These are phyloP conservation scores for Batkoa obscura DNA, from an alignment of 371 early-diverging fungal species.

Conservation along the genomic window DNA sequence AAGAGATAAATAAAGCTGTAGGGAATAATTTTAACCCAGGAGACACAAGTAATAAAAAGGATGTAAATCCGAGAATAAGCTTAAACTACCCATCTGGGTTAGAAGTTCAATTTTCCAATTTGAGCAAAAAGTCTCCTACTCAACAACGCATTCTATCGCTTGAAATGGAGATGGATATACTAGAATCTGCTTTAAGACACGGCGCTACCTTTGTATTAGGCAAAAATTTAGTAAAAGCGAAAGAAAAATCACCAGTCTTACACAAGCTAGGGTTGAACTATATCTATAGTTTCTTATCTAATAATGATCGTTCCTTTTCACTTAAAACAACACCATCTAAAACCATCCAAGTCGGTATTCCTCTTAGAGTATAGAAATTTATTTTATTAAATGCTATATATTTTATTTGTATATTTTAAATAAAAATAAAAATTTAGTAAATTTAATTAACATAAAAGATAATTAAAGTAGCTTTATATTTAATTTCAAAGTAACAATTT, in stretches of 20 bases:
- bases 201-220: slow-evolving; percentile 3
- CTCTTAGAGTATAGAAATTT: no score
- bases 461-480: no score
- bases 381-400: no score
- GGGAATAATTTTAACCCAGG: neutral
- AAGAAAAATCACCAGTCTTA: neutral
- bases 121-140: neutral
- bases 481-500: no score
- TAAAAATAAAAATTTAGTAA: no score
- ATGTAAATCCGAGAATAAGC: no score
- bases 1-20: neutral
- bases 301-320: slow-evolving; percentile 4
- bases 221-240: neutral
- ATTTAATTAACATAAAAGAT: no score
- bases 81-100: neutral
- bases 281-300: neutral
- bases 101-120: neutral
- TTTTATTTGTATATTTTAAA: no score
- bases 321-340: neutral
- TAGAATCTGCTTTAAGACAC: neutral
- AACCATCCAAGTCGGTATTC: slow-evolving; percentile 7
- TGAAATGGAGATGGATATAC: neutral
- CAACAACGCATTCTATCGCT: neutral
- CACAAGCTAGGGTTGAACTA: neutral
- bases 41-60: neutral